phyloP scores from a whole-genome alignment of 2,329 filamentous ascomycete species.

The Ophiocordyceps camponoti-floridani region DNA sequence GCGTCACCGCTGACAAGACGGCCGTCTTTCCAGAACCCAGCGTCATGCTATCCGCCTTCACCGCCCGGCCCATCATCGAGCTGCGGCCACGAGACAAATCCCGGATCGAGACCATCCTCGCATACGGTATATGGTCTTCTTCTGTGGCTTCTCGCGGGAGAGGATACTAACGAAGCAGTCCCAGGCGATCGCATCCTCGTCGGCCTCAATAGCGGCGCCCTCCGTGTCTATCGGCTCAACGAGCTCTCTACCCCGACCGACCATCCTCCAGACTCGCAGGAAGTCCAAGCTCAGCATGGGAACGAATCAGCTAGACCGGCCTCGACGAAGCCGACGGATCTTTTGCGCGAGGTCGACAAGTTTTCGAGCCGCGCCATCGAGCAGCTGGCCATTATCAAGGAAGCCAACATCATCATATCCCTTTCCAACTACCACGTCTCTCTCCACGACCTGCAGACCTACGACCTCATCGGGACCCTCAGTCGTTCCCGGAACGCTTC shows the following conservation, averaged over 20 bases:
- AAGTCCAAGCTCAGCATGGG: slow-evolving; percentile 9
- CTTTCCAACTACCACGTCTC: slow-evolving; percentile 81
- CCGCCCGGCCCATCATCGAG: slow-evolving; percentile 90
- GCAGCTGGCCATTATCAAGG: slow-evolving; percentile 89
- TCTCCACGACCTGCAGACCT: slow-evolving; percentile 75
- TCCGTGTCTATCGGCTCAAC: slow-evolving; percentile 85
- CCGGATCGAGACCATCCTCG: slow-evolving; percentile 88
- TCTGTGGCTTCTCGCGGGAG: not conserved
- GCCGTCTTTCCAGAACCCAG: slow-evolving; percentile 16
- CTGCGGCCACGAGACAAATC: slow-evolving; percentile 90
- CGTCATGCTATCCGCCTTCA: slow-evolving; percentile 93
- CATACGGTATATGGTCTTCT: slow-evolving; percentile 45
- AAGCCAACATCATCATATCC: slow-evolving; percentile 79
- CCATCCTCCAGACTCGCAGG: slow-evolving; percentile 8
- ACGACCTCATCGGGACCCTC: slow-evolving; percentile 63
- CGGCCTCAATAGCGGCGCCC: slow-evolving; percentile 72
- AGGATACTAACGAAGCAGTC: slow-evolving; percentile 1
- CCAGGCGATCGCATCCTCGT: slow-evolving; percentile 78
- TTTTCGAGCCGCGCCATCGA: slow-evolving; percentile 84
- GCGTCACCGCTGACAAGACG: slow-evolving; percentile 7
- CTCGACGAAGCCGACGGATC: slow-evolving; percentile 47
- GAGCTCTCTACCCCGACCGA: slow-evolving; percentile 29
- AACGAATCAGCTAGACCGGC: slow-evolving; percentile 11
- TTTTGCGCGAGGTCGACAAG: slow-evolving; percentile 82
- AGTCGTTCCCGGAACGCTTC: slow-evolving; percentile 73